phyloP scores from a whole-genome alignment of 768 basidiomycete genomes.

The Tricholoma matsutake region DNA sequence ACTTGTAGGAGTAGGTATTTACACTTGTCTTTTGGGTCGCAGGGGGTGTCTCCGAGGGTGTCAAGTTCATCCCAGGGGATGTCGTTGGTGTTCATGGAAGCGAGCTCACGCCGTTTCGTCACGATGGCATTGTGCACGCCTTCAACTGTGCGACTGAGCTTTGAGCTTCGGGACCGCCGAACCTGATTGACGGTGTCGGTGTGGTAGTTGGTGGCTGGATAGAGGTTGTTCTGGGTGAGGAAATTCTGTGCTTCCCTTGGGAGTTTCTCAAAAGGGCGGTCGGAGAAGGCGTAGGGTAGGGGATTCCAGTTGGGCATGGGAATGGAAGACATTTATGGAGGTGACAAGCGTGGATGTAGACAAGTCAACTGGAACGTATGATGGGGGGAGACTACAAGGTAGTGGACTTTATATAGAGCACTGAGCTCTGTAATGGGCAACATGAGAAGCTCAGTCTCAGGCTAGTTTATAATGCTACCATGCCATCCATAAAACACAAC shows the following conservation, averaged over 20 bases:
- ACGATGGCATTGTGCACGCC: slow-evolving; percentile 4
- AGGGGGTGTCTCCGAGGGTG: background rate
- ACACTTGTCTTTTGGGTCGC: background rate
- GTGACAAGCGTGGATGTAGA: background rate
- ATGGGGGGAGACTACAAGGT: background rate
- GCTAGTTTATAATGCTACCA: background rate
- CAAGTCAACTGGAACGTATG: no score
- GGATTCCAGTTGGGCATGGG: slow-evolving; percentile 1
- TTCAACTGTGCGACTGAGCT: background rate
- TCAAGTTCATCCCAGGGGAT: background rate
- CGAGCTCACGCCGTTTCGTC: slow-evolving; percentile 6
- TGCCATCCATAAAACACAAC: background rate
- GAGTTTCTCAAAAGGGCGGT: background rate
- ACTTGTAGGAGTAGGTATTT: slow-evolving; percentile 1
- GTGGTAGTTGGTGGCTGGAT: background rate
- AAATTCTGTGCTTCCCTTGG: slow-evolving; percentile 3
- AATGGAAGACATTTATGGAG: background rate
- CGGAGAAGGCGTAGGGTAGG: background rate
- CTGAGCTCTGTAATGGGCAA: no score
- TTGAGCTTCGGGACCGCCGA: background rate
- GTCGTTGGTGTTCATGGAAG: background rate
- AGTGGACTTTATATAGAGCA: background rate
- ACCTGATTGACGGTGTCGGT: background rate
- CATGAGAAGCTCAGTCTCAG: no score
- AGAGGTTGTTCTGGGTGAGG: background rate